Base-by-base conservation (phyloP, 2,329 filamentous ascomycete genomes). In the Huntiella moniliformis region DNA sequence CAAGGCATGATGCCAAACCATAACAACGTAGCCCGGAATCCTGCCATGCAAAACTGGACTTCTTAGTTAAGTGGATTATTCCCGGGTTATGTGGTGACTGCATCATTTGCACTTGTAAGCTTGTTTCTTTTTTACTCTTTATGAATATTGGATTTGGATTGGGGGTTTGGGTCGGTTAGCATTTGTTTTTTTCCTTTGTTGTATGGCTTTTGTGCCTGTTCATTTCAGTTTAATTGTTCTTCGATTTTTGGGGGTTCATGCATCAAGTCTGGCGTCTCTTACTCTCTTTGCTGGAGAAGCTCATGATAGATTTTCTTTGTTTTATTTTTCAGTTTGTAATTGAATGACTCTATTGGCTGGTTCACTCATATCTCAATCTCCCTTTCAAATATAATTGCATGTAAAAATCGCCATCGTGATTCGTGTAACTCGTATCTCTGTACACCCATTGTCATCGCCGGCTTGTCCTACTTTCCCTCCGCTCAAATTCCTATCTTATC, bases 201-300 rank as follows among this genome's bases (percentile, higher is more conserved):
- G 22, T 28, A 28, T 28, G 22, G 22, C 22, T 28, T 28, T 28
- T 28, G 22, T 28, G 22, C 22, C 22, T 28, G 22, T 28, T 10
- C 7, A 28, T 28, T 28, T 28, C 22, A 28, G 22, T 28, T 46
- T 12, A n/a, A 28, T 22, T 40, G 15, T 41, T 39, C 8, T 46
- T 46, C n/a, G 13, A 17, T 35, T 35, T 22, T 15, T 33, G 6
- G 33, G 11, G 11, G 8, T 16, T 13, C 35, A 38, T 37, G 33
- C 44, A 45, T 40, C 22, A 39, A 10, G 35, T 45, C 17, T 45
- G 36, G 44, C 44, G 44, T 49, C 44, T 28, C 43, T 42, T 42
- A 32, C 35, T 33, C 38, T 16, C 34, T 34, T 43, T 47, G 33
- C 12, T 13, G 39, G 33, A 18, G 33, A 44, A 44, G 15, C 15